Conservation (phyloP, 129 eudicot genomes). For the Flaveria ramosissima region DNA sequence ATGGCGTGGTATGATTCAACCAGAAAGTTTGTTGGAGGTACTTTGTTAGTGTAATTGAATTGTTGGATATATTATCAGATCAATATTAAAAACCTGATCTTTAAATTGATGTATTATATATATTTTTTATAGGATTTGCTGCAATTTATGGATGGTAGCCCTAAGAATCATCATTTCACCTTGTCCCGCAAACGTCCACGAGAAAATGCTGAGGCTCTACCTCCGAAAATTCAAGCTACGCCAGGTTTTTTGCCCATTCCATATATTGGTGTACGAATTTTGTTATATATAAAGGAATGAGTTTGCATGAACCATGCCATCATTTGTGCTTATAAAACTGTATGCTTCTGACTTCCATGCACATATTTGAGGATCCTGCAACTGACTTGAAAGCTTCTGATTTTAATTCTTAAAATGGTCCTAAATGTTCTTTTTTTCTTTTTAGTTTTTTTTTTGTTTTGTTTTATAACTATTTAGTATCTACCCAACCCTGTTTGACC, state of each 20-base stretch:
- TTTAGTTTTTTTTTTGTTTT: background rate
- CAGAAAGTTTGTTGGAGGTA: conserved; percentile 90
- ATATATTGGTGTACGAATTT: background rate
- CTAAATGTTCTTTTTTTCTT: background rate
- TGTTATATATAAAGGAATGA: background rate
- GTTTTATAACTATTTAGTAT: too few relatives aligned
- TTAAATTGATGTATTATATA: conserved; percentile 3
- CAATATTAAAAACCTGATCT: background rate
- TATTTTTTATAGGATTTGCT: conserved; percentile 60
- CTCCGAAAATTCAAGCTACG: conserved; percentile 49
- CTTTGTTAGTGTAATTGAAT: background rate
- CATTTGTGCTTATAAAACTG: background rate
- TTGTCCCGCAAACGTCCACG: conserved; percentile 83
- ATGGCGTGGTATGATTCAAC: conserved; percentile 97
- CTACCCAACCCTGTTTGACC: background rate
- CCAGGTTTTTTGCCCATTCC: conserved; percentile 20
- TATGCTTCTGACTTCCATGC: too few relatives aligned
- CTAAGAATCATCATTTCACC: conserved; percentile 64
- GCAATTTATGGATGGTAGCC: conserved; percentile 82
- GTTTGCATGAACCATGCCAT: background rate
- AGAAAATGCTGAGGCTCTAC: conserved; percentile 55
- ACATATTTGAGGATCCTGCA: too few relatives aligned
- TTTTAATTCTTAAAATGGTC: background rate
- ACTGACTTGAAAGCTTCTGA: background rate
- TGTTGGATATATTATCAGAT: background rate